A percentile compares a stretch with the other conserved stretches of the same genome.
These are phyloP conservation scores for Reticulascus tulasneorum DNA, from an alignment of 2,329 filamentous ascomycete genomes.

Conservation along the genomic window DNA sequence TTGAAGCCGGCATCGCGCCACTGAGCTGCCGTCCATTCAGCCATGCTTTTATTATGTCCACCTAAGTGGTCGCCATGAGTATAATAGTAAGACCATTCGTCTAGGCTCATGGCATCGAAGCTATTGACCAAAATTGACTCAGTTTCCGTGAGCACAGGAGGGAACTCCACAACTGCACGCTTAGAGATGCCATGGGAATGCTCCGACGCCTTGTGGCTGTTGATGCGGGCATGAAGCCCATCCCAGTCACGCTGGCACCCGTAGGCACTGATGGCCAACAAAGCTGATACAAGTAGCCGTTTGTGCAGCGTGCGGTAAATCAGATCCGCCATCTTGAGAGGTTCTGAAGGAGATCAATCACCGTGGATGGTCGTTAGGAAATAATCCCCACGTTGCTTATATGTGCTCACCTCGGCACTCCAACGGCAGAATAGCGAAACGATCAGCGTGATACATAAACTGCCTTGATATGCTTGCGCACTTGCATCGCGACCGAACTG, in stretches of 20 bases:
- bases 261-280: background rate
- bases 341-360: no score
- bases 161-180: slow-evolving; percentile 5
- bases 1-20: slow-evolving; percentile 5
- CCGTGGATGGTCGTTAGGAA: no score
- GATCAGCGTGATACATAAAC: no score
- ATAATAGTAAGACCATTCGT: slow-evolving; percentile 9
- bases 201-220: slow-evolving; percentile 1
- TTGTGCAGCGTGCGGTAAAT: no score
- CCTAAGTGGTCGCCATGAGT: slow-evolving; percentile 9
- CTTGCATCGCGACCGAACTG: no score
- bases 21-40: slow-evolving; percentile 8
- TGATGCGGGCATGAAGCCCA: slow-evolving; percentile 1
- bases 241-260: slow-evolving; percentile 9
- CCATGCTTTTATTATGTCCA: slow-evolving; percentile 5
- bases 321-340: no score
- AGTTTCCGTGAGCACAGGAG: background rate
- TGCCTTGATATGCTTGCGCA: no score
- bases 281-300: no score
- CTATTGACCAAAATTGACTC: slow-evolving; percentile 8
- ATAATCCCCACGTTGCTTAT: no score
- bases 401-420: no score
- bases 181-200: slow-evolving; percentile 4
- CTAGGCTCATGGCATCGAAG: slow-evolving; percentile 6
- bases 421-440: no score